phyloP scores from a whole-genome alignment of 257 asterid genomes.

The Solanum paucissectum region DNA sequence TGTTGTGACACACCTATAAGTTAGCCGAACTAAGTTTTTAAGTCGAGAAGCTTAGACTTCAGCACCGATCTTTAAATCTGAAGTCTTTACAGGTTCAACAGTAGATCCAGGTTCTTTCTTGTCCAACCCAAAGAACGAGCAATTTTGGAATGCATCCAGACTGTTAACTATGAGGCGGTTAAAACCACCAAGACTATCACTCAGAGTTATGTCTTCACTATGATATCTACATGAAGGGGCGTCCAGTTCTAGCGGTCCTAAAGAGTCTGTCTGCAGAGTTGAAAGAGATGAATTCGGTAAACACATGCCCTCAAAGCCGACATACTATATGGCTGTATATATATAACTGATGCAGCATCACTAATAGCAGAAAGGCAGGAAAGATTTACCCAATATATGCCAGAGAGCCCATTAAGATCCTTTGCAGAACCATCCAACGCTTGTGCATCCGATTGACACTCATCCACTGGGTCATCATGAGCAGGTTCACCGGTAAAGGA shows the following conservation, averaged over 20 bases:
- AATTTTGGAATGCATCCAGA: slow-evolving; percentile 79
- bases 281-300: slow-evolving; percentile 15
- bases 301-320: neutral
- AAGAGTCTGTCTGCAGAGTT: slow-evolving; percentile 75
- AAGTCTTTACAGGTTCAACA: slow-evolving; percentile 33
- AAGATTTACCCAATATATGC: slow-evolving; percentile 72
- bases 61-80: slow-evolving; percentile 44
- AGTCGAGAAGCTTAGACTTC: slow-evolving; percentile 23
- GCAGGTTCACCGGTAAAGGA: slow-evolving; percentile 12
- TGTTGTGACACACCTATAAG: neutral
- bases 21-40: neutral
- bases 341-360: neutral
- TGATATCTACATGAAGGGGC: slow-evolving; percentile 74
- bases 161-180: slow-evolving; percentile 85
- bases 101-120: slow-evolving; percentile 52
- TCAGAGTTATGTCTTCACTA: slow-evolving; percentile 67
- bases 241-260: slow-evolving; percentile 92
- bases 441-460: slow-evolving; percentile 20
- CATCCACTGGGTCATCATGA: slow-evolving; percentile 27
- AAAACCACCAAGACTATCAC: slow-evolving; percentile 83
- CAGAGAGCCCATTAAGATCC: slow-evolving; percentile 60
- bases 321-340: neutral
- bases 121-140: slow-evolving; percentile 76
- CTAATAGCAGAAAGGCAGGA: neutral
- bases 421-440: slow-evolving; percentile 33